phyloP scores from a whole-genome alignment of 495 filamentous ascomycete species.

The Xanthoparmelia taractica region DNA sequence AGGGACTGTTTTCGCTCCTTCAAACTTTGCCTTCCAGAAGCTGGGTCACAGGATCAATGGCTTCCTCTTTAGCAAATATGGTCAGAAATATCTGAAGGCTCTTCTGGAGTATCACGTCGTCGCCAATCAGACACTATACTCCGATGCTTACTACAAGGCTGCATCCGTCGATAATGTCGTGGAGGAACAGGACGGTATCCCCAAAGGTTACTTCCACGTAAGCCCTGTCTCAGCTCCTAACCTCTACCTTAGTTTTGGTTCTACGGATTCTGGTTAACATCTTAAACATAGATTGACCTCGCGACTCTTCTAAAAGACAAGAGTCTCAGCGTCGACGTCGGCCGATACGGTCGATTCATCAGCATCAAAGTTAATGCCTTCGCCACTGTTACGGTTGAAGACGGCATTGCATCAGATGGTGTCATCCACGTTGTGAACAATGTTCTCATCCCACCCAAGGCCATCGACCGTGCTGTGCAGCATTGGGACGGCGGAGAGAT shows the following conservation, averaged over 20 bases:
- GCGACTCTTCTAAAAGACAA: slow-evolving; percentile 55
- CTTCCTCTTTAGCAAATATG: slow-evolving; percentile 68
- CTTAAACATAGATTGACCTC: slow-evolving; percentile 52
- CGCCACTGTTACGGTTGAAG: slow-evolving; percentile 48
- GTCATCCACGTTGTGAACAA: slow-evolving; percentile 64
- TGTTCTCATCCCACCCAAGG: slow-evolving; percentile 68
- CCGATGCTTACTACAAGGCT: slow-evolving; percentile 63
- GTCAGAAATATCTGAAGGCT: slow-evolving; percentile 61
- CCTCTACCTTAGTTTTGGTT: no score
- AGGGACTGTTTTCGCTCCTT: slow-evolving; percentile 67
- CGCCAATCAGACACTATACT: slow-evolving; percentile 67
- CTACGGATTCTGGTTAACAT: slow-evolving; percentile 7
- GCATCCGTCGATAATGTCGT: slow-evolving; percentile 20
- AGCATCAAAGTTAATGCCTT: slow-evolving; percentile 66
- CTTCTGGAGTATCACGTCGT: slow-evolving; percentile 74
- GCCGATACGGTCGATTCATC: slow-evolving; percentile 52
- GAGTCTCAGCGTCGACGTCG: slow-evolving; percentile 57
- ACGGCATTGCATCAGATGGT: slow-evolving; percentile 64
- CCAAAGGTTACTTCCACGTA: slow-evolving; percentile 33
- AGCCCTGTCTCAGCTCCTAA: no score
- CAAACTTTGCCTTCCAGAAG: slow-evolving; percentile 64
- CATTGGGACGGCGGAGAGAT: slow-evolving; percentile 46
- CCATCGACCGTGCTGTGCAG: slow-evolving; percentile 31
- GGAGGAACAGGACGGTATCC: slow-evolving; percentile 19
- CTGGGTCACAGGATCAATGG: slow-evolving; percentile 62